Evolutionary conservation across 768 basidiomycete species (phyloP), one percentile per base, ranked within the genome.

Genomic region (Rhizopogon sp.): DNA sequence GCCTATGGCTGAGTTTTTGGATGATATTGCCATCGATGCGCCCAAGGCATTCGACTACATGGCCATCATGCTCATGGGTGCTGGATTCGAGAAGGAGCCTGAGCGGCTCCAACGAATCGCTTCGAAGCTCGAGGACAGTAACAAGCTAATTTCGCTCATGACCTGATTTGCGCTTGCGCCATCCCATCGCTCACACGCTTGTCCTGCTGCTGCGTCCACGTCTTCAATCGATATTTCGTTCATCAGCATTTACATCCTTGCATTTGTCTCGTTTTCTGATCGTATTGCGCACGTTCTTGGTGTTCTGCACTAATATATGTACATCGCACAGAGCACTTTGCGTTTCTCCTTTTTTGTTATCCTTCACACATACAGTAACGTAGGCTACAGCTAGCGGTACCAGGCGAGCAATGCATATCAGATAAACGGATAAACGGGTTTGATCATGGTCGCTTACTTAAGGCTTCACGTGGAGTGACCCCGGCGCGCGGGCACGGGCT

Each of bases 1-100:
- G 44, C 77, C 80, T 0, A 77, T 83, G 50, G 83, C 86, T 28
- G 90, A 93, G 70, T 71, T 85, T 53, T 78, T 98, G 62, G 92
- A 93, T 63, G 94, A 98, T 65, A 81, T 94, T 55, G 85, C 87
- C 31, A 86, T 94, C 61, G 94, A 98, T 67, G 89, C 88, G 44
- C 95, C 96, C 8, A 87, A 86, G 64, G 96, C 93, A 0, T 87
- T 87, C 74, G 69, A 78, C 42, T 81, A 85, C 56, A 84, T 92
- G 67, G 90, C 84, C 11, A 74, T 81, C 56, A 82, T 96, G 74
- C 70, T 96, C 55, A 84, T 80, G 66, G 85, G 83, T 33, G 81
- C 87, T 16, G 78, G 76, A 28, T 70, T 94, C 50, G 72, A 75
- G 59, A 65, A 65, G 63, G 82, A 87, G 59, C 80, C 83, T 57